These are phyloP conservation scores for Paecilomyces formosus DNA, from an alignment of 2,329 filamentous ascomycete genomes.

Conservation along the genomic window DNA sequence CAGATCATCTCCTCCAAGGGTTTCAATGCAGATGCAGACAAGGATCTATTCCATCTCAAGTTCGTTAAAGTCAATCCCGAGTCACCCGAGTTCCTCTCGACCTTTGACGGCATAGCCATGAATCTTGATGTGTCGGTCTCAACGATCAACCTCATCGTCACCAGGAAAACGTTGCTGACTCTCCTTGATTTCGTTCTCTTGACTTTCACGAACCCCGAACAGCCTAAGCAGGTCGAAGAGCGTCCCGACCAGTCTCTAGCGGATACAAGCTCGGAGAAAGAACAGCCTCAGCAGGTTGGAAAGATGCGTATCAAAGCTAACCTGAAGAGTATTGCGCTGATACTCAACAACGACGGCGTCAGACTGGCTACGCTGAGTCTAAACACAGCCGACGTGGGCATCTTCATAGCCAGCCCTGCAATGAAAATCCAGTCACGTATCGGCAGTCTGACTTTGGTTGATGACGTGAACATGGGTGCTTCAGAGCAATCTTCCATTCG, in stretches of 20 bases:
- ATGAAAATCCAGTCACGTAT: conserved; percentile 84
- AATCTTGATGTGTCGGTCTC: conserved; percentile 88
- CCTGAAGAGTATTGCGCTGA: conserved; percentile 84
- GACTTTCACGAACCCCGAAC: conserved; percentile 69
- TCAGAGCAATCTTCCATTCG: conserved; percentile 72
- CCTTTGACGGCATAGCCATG: conserved; percentile 88
- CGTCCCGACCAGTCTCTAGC: conserved; percentile 22
- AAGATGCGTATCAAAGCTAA: conserved; percentile 93
- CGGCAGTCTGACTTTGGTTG: conserved; percentile 79
- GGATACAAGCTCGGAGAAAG: conserved; percentile 17
- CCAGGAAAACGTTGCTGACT: conserved; percentile 83
- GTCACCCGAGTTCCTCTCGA: conserved; percentile 86
- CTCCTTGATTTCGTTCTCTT: conserved; percentile 88
- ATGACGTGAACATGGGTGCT: conserved; percentile 89
- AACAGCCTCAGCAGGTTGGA: conserved; percentile 41
- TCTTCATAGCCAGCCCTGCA: conserved; percentile 76
- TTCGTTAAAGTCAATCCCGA: conserved; percentile 82
- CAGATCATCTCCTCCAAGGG: conserved; percentile 94
- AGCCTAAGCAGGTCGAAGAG: conserved; percentile 31
- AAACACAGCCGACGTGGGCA: conserved; percentile 82
- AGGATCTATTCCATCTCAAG: conserved; percentile 77
- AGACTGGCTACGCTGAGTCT: conserved; percentile 86
- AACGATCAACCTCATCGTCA: conserved; percentile 93
- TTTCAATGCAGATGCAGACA: conserved; percentile 59
- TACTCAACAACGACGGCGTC: conserved; percentile 96